Evolutionary conservation across 805 yeast species (phyloP).

Genomic region (Priceomyces fermenticarens): DNA sequence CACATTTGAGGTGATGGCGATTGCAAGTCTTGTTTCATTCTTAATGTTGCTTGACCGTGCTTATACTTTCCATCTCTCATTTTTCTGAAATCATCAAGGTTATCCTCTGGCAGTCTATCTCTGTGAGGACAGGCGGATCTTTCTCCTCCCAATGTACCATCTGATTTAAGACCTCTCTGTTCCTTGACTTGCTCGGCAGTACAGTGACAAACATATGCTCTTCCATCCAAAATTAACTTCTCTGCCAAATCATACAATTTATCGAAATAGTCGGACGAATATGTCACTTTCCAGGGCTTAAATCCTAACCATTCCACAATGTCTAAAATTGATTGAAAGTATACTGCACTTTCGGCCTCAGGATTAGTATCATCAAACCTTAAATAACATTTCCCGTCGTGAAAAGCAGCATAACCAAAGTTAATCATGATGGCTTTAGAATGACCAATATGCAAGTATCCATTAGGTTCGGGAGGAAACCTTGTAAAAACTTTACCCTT

Average conservation of each 20-base stretch:
- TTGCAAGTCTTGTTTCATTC: slow-evolving; percentile 92
- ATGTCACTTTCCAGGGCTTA: slow-evolving; percentile 89
- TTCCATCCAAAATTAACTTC: slow-evolving; percentile 62
- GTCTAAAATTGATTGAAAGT: slow-evolving; percentile 76
- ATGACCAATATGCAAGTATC: slow-evolving; percentile 95
- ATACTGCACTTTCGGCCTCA: slow-evolving; percentile 94
- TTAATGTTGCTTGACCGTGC: slow-evolving; percentile 89
- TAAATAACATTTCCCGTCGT: slow-evolving; percentile 85
- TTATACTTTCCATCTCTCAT: slow-evolving; percentile 89
- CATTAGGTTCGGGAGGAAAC: slow-evolving; percentile 99
- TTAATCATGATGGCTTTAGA: slow-evolving; percentile 97
- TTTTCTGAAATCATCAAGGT: slow-evolving; percentile 74
- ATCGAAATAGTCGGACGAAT: slow-evolving; percentile 94
- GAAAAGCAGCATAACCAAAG: slow-evolving; percentile 91
- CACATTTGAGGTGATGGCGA: slow-evolving; percentile 99
- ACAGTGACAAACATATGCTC: slow-evolving; percentile 91
- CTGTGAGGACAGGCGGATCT: slow-evolving; percentile 83
- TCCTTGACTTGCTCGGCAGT: slow-evolving; percentile 86
- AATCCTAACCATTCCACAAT: slow-evolving; percentile 95
- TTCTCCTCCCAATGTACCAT: slow-evolving; percentile 93
- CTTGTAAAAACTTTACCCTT: slow-evolving; percentile 85
- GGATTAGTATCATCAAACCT: slow-evolving; percentile 98
- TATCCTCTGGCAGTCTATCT: slow-evolving; percentile 64
- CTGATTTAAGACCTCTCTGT: slow-evolving; percentile 86
- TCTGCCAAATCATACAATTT: slow-evolving; percentile 86